These are phyloP conservation scores for Mimosa pudica DNA, from an alignment of 306 rosid genomes.

Conservation along the genomic window DNA sequence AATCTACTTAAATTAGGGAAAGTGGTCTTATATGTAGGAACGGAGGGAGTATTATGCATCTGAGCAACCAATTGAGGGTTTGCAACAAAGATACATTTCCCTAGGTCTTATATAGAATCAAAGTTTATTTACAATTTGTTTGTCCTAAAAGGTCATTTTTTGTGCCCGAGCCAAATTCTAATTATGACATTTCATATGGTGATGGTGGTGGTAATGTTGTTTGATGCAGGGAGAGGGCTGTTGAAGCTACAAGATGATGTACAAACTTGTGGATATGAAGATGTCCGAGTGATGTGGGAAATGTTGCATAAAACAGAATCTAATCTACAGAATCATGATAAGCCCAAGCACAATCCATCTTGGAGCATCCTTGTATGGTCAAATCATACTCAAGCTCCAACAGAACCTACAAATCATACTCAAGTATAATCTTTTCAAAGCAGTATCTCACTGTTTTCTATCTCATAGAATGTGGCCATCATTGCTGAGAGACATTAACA, in stretches of 20 bases:
- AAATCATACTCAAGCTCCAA: conserved; percentile 39
- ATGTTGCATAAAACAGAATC: conserved; percentile 44
- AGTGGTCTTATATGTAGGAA: too few species aligned
- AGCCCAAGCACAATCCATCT: conserved; percentile 57
- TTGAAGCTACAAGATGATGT: conserved; percentile 74
- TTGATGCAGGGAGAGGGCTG: conserved; percentile 63
- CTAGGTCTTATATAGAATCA: too few species aligned
- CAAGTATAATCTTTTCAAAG: conserved; percentile 21
- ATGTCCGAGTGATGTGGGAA: conserved; percentile 93
- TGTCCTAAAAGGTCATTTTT: conserved; percentile 14
- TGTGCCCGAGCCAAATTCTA: neutral
- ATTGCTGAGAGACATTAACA: conserved; percentile 29
- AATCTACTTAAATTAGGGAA: too few species aligned
- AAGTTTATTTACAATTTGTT: too few species aligned
- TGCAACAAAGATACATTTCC: too few species aligned
- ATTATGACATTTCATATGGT: neutral
- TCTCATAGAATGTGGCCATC: conserved; percentile 24
- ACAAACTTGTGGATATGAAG: conserved; percentile 79
- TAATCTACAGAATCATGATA: conserved; percentile 33
- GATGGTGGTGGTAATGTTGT: neutral
- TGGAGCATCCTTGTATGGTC: conserved; percentile 70
- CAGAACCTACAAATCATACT: conserved; percentile 46
- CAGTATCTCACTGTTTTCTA: conserved; percentile 33
- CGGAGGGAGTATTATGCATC: too few species aligned
- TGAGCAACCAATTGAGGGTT: too few species aligned